A percentile compares a stretch with the other conserved stretches of the same genome.
phyloP scores from a whole-genome alignment of 108 stramenopile genomes.

The Phaeodactylum tricornutum region DNA sequence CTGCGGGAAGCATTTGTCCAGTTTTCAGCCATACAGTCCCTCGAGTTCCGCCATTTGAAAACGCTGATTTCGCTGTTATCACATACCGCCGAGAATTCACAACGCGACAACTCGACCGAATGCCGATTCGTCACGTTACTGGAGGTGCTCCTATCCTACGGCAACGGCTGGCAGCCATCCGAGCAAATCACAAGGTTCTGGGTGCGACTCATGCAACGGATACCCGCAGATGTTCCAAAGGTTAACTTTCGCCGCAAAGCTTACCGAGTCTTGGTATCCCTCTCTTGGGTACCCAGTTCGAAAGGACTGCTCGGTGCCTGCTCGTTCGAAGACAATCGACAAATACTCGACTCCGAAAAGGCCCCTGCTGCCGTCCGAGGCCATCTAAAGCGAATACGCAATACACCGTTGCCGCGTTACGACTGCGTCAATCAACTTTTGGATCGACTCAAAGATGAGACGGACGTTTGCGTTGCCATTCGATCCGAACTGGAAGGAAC shows the following conservation, averaged over 20 bases:
- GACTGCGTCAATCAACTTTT: constrained; percentile 24
- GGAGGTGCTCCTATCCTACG: constrained; percentile 22
- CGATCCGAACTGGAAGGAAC: constrained; percentile 7
- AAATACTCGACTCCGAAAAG: not conserved
- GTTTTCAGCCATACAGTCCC: not conserved
- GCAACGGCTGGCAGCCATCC: constrained; percentile 12
- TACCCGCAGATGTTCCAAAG: constrained; percentile 7
- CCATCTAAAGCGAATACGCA: not conserved
- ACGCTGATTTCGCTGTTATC: constrained; percentile 18
- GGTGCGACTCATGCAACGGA: constrained; percentile 9
- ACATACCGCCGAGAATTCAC: constrained; percentile 16
- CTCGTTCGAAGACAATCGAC: constrained; percentile 5
- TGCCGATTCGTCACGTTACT: constrained; percentile 24
- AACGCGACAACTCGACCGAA: constrained; percentile 15
- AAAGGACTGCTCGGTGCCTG: constrained; percentile 16
- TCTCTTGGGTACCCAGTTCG: constrained; percentile 19
- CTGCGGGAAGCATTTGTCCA: not conserved
- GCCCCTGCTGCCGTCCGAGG: not conserved
- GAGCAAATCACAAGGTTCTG: constrained; percentile 7
- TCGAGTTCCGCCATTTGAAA: constrained; percentile 2
- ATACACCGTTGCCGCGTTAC: constrained; percentile 6
- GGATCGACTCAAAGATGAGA: constrained; percentile 17
- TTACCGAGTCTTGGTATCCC: constrained; percentile 24
- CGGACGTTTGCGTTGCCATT: constrained; percentile 4
- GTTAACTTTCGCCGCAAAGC: constrained; percentile 22